Evolutionary conservation across 2,329 filamentous ascomycete genomes (phyloP), one percentile per base, ranked within the genome.

Genomic region (Colletotrichum lindemuthianum): DNA sequence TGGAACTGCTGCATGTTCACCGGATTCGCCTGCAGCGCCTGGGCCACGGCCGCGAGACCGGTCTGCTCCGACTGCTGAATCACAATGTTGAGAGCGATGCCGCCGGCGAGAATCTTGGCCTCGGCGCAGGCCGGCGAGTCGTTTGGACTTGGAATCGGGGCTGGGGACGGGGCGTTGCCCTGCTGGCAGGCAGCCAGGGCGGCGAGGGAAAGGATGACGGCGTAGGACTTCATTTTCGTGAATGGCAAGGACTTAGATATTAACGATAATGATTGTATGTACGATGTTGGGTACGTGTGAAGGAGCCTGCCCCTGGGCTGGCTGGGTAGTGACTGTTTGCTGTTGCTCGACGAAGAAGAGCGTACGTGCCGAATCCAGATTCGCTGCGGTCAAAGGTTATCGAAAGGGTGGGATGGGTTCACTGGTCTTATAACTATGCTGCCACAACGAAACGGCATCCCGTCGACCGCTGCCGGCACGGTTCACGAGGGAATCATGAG

Each of bases 1-100:
- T 67, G 60, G 41, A 67, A 67, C 41, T 67, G 60, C 45, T 65
- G 60, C 40, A 52, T 53, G 33, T 67, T 65, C 51, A 49, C 43
- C 5, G 64, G 64, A 13, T 65, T 65, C 8, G 55, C 55, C 60
- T 56, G 51, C 4, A 67, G 60, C 2, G 60, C 37, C 40, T 67
- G 51, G n/a, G 49, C 50, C 16, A 67, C 60, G 34, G 60, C 55
- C 6, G 57, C 52, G 40, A 59, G 50, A 4, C 64, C 45, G 7
- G 43, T 49, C 6, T 60, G 60, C 55, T 67, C 64, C 51, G 65
- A 60, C 12, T 65, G 60, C 60, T 67, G 64, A 10, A 67, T 41
- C 54, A 43, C 55, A 47, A 67, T 67, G 36, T 67, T 67, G 44
- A 67, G 49, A 6, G 60, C 64, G 8, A 67, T 67, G 12, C 60